These are phyloP conservation scores for Colletotrichum acutatum DNA, from an alignment of 2,329 filamentous ascomycete genomes.

Conservation along the genomic window DNA sequence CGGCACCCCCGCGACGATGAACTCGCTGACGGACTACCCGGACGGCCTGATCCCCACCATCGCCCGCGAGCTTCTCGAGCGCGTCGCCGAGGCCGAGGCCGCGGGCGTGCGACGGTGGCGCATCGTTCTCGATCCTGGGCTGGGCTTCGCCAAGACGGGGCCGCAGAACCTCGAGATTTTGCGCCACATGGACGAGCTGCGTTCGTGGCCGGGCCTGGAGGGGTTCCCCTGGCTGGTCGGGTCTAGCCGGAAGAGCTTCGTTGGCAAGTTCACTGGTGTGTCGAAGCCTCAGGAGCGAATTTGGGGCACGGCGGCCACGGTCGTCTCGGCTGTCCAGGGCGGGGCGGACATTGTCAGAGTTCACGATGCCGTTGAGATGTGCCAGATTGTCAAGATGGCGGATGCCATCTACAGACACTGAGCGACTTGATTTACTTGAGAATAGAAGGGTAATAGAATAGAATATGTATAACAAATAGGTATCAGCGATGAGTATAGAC, in stretches of 20 bases:
- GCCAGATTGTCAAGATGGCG: conserved; percentile 83
- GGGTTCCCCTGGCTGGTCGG: conserved; percentile 91
- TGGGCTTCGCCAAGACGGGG: conserved; percentile 90
- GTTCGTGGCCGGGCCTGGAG: conserved; percentile 71
- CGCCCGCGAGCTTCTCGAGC: conserved; percentile 73
- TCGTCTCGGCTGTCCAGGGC: conserved; percentile 85
- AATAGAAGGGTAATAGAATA: not conserved
- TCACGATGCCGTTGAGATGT: conserved; percentile 91
- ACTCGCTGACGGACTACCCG: conserved; percentile 73
- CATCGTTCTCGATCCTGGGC: conserved; percentile 91
- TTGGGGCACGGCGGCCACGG: conserved; percentile 90
- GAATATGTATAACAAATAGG: not conserved
- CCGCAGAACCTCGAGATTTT: conserved; percentile 86
- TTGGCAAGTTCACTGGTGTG: conserved; percentile 84
- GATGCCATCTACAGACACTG: conserved; percentile 86
- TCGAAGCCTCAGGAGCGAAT: conserved; percentile 74
- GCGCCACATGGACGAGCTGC: conserved; percentile 71
- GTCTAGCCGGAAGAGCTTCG: conserved; percentile 88
- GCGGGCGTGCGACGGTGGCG: conserved; percentile 92
- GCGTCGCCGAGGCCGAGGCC: conserved; percentile 78
- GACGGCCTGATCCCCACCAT: conserved; percentile 73
- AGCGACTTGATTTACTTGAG: not conserved
- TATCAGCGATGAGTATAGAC: not conserved
- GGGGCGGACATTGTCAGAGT: conserved; percentile 94
- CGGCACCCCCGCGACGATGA: conserved; percentile 87